A percentile compares a stretch with the other conserved stretches of the same genome.
phyloP scores from a whole-genome alignment of 1,284 basidiomycete species.

The Tilletia caries region DNA sequence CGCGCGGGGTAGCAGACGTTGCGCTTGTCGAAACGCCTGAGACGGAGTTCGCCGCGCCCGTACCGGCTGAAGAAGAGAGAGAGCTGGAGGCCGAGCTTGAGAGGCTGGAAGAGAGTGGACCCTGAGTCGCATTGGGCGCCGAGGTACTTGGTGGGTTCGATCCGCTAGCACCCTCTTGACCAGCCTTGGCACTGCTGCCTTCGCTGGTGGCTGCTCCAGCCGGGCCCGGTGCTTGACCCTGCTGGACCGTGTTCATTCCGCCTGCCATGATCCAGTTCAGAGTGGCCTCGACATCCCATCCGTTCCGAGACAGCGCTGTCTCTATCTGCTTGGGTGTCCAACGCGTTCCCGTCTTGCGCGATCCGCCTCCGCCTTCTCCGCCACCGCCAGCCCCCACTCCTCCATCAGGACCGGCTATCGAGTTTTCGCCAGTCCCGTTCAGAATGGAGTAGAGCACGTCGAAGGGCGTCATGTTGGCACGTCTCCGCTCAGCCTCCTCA shows the following conservation, averaged over 20 bases:
- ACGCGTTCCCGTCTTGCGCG: slow-evolving; percentile 22
- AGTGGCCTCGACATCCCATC: slow-evolving; percentile 89
- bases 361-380: background rate
- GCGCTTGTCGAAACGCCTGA: background rate
- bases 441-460: slow-evolving; percentile 93
- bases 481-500: background rate
- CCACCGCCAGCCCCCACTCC: background rate
- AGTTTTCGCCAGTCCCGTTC: slow-evolving; percentile 29
- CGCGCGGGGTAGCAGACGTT: slow-evolving; percentile 4
- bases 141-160: too few relatives aligned
- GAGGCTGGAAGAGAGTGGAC: slow-evolving; percentile 2
- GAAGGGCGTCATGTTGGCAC: slow-evolving; percentile 86
- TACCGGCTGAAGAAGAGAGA: slow-evolving; percentile 1
- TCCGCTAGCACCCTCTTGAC: background rate
- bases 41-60: background rate
- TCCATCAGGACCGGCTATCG: too few relatives aligned
- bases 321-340: slow-evolving; percentile 81
- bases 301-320: slow-evolving; percentile 79
- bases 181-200: background rate
- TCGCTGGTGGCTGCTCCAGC: too few relatives aligned
- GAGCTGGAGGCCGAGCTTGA: slow-evolving; percentile 10
- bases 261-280: slow-evolving; percentile 84
- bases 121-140: background rate
- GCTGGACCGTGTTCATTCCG: slow-evolving; percentile 30
- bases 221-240: too few relatives aligned